Base-by-base conservation (phyloP, 2,329 filamentous ascomycete species). In the Colletotrichum spinosum region DNA sequence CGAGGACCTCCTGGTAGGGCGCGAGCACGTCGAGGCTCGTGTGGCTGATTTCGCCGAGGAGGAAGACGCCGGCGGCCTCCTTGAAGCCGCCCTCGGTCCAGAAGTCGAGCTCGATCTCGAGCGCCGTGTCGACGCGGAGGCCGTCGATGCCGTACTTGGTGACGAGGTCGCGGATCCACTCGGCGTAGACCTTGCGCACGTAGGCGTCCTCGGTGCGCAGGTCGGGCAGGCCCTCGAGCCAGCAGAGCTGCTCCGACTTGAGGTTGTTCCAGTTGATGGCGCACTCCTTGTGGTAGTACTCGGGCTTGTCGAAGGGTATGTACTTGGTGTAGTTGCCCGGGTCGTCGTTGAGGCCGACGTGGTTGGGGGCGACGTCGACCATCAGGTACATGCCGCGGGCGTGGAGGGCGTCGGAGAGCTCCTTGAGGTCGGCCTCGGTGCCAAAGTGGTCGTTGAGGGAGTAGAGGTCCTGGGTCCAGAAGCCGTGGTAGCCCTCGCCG, bases 91-190 rank as follows among this genome's bases (percentile, higher is more conserved):
- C 59, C 0, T 53, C 46, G 0, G 83, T 77, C 78, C 86, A 88
- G 74, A 89, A 91, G 9, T 79, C 79, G 65, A 84, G 83, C 67
- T 88, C 81, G 13, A 89, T 85, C 72, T 90, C 86, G 74, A 87
- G 88, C 67, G 85, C 86, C 0, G 85, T 88, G 67, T 90, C 87
- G 68, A 89, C 83, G 54, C 87, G 85, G 4, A 88, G 78, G 6
- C 87, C 86, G 71, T 88, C 87, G 78, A 90, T 88, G n/a, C 79
- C 80, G 72, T 90, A 92, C 68, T 88, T 86, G 4, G 80, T 73
- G 2, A 91, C 84, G 0, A 91, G 78, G 50, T 78, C 77, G 15
- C 72, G 74, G 70, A 92, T 80, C 90, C 90, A 92, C n/a, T 78
- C 74, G 55, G 86, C 78, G 73, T 86, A 86, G 2, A 85, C 76